Evolutionary conservation across 371 early-diverging fungal genomes (phyloP), one percentile per base, ranked within the genome.

Genomic region (Rhizomucor miehei): DNA sequence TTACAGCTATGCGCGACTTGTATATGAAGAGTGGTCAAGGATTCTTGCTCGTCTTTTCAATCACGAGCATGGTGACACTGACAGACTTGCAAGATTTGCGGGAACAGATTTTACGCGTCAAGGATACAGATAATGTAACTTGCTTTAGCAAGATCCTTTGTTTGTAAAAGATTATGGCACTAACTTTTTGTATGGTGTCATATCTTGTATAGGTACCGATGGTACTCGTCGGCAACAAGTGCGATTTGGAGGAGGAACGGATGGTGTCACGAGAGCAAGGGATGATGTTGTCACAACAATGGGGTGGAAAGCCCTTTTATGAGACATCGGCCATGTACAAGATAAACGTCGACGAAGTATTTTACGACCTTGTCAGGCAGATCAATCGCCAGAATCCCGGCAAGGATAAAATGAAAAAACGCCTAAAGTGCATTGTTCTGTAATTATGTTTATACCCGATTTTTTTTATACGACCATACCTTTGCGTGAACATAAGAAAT

Each of bases 11-110:
- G 91, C 86, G 92, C 44, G 94, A 94, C 68, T 72, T 92, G n/a
- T 92, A 92, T 63, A 91, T 94, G 91, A 91, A 91, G 61, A 91
- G 88, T 62, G 94, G 94, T 2, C 89, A 92, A 59, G 94, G 94
- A 2, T 94, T 94, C 59, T 75, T 92, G 23, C 73, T 94, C 21
- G 91, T 90, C n/a, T 94, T 89, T 75, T 88, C 89, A 35, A 90
- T 94, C 62, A 90, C 91, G 29, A 89, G 89, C 44, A 75, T 79
- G 63, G 85, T 89, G 19, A 90, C 92, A 14, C 86, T 91, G 65
- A 88, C 84, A 43, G 92, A 92, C 53, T 77, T 94, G 34, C 68
- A 74, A 17, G 92, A 89, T 50, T 71, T 92, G 38, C 81, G 88
- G 40, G 88, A 87, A 49, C 92, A 94, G 61, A 91, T 94, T 50